phyloP scores from a whole-genome alignment of 371 early-diverging fungal species.

The Actinomortierella ambigua region DNA sequence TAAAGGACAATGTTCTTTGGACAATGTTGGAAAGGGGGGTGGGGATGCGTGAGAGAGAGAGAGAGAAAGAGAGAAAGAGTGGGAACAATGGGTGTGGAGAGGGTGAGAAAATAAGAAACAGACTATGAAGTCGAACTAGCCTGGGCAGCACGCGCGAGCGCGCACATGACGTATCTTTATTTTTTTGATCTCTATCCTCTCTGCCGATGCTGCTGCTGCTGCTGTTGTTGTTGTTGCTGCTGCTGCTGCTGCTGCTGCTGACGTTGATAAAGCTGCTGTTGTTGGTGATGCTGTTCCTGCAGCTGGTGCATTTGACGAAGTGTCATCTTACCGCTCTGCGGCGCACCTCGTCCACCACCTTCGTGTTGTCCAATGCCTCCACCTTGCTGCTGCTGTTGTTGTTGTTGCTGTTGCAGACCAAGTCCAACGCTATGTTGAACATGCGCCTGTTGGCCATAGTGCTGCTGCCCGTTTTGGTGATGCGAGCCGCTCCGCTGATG shows the following conservation, averaged over 20 bases:
- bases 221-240: conserved; percentile 6
- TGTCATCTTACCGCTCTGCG: conserved; percentile 35
- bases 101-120: not conserved
- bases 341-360: conserved; percentile 12
- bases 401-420: conserved; percentile 9
- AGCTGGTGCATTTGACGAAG: conserved; percentile 39
- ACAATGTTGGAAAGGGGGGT: not conserved
- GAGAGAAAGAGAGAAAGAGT: not conserved
- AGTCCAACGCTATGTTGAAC: not conserved
- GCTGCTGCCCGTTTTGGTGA: conserved; percentile 24
- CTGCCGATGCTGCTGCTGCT: conserved; percentile 1
- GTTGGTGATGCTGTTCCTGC: conserved; percentile 32
- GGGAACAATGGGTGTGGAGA: not conserved
- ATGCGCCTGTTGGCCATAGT: conserved; percentile 22
- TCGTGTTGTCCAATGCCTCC: conserved; percentile 1
- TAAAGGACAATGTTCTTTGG: too few species aligned
- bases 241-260: conserved; percentile 25
- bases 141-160: conserved; percentile 4
- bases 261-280: conserved; percentile 29
- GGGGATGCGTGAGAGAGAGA: not conserved
- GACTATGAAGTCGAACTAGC: not conserved
- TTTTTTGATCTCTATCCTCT: not conserved
- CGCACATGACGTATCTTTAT: conserved; percentile 1
- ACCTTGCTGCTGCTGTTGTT: conserved; percentile 18
- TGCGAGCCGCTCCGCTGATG: conserved; percentile 9